These are phyloP conservation scores for Sphagnum contortum DNA, from an alignment of 225 moss, liverwort and hornwort species.

Conservation along the genomic window DNA sequence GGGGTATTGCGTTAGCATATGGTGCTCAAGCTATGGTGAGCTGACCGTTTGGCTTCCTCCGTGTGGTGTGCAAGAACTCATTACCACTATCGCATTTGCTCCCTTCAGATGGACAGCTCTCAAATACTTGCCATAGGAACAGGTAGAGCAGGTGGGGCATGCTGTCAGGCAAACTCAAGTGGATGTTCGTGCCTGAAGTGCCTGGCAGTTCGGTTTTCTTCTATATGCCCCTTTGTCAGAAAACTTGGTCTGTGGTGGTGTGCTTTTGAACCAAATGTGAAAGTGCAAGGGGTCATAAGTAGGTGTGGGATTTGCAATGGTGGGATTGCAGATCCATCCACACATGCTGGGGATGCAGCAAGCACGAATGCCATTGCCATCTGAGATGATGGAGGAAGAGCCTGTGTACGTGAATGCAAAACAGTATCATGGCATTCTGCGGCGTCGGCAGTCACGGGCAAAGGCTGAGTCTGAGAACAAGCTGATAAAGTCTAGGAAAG, in stretches of 20 bases:
- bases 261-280: too few relatives aligned
- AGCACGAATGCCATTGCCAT: conserved; percentile 98
- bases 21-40: conserved; percentile 93
- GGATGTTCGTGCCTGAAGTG: too few relatives aligned
- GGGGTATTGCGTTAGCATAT: conserved; percentile 91
- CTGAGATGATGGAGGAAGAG: conserved; percentile 99
- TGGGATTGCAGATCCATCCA: conserved; percentile 69
- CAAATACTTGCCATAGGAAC: too few relatives aligned
- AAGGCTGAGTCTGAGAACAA: conserved; percentile 98
- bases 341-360: conserved; percentile 98
- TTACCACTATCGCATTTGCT: too few relatives aligned
- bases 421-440: conserved; percentile 96
- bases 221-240: too few relatives aligned
- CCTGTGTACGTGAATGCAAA: conserved; percentile 99
- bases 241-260: too few relatives aligned
- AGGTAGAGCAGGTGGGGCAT: too few relatives aligned
- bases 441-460: conserved; percentile 93
- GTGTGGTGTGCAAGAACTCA: too few relatives aligned
- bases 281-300: too few relatives aligned
- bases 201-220: too few relatives aligned
- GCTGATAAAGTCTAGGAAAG: conserved; percentile 91
- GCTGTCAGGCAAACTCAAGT: too few relatives aligned
- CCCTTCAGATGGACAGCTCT: too few relatives aligned
- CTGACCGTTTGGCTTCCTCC: neutral
- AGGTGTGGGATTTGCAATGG: neutral